Evolutionary conservation across 306 rosid genomes (phyloP).

Genomic region (Vigna radiata): DNA sequence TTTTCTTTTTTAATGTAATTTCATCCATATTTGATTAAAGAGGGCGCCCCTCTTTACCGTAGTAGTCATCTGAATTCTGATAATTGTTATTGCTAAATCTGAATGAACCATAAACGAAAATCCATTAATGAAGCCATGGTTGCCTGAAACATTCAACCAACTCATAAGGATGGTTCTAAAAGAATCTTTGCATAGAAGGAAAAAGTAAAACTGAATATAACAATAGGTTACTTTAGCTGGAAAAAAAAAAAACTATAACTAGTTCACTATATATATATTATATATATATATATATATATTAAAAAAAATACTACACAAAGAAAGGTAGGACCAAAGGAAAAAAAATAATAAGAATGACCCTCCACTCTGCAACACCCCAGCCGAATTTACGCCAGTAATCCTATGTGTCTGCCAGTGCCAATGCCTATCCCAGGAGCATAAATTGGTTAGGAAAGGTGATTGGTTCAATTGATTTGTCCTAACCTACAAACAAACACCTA

Average conservation of each 20-base stretch:
- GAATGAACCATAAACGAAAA: not conserved
- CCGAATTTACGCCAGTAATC: conserved; percentile 52
- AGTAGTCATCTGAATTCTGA: not conserved
- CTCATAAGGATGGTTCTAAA: conserved; percentile 1
- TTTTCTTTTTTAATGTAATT: too few species aligned
- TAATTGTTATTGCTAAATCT: not conserved
- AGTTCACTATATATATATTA: conserved; percentile 41
- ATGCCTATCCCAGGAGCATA: conserved; percentile 46
- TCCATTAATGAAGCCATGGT: not conserved
- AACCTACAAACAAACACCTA: conserved; percentile 58
- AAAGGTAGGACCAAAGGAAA: conserved; percentile 36
- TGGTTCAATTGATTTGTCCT: conserved; percentile 61
- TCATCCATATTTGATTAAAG: too few species aligned
- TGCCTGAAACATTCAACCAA: not conserved
- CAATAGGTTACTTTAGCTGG: conserved; percentile 40
- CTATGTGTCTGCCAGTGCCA: conserved; percentile 37
- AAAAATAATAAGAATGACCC: conserved; percentile 49
- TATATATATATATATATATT: conserved; percentile 10
- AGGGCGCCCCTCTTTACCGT: too few species aligned
- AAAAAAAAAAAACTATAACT: conserved; percentile 43
- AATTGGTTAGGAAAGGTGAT: conserved; percentile 52
- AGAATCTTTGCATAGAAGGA: conserved; percentile 31
- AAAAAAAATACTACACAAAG: conserved; percentile 43
- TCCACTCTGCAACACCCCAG: conserved; percentile 46
- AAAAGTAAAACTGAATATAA: conserved; percentile 20